Evolutionary conservation across 2,329 filamentous ascomycete species (phyloP).

Genomic region (Arthrobotrys pseudoclavata): DNA sequence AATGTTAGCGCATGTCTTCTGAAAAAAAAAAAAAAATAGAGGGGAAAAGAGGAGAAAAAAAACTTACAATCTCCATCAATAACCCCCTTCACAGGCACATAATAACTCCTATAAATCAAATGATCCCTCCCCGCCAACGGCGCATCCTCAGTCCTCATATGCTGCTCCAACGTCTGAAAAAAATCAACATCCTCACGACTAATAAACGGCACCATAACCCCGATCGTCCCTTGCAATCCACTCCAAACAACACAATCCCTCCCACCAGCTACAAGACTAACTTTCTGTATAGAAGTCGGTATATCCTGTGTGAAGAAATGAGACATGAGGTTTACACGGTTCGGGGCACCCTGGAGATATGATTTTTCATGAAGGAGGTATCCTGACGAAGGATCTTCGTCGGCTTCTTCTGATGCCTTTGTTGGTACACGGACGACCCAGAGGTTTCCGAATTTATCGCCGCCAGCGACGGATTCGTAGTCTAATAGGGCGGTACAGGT

Average conservation of each 20-base stretch:
- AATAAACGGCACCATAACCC: conserved; percentile 91
- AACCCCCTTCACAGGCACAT: conserved; percentile 93
- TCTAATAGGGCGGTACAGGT: conserved; percentile 94
- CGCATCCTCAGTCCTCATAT: conserved; percentile 86
- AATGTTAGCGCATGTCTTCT: conserved; percentile 7
- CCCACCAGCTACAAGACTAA: conserved; percentile 88
- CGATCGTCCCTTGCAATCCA: conserved; percentile 93
- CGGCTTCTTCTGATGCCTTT: conserved; percentile 87
- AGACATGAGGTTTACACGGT: conserved; percentile 84
- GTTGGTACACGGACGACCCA: conserved; percentile 90
- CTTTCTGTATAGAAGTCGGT: conserved; percentile 89
- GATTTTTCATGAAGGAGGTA: conserved; percentile 91
- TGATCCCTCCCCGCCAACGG: conserved; percentile 93
- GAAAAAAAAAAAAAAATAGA: background rate
- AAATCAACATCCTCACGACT: conserved; percentile 96
- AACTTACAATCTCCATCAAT: conserved; percentile 84
- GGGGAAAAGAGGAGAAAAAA: background rate
- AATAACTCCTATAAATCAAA: conserved; percentile 94
- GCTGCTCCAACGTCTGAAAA: conserved; percentile 92
- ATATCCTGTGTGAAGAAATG: conserved; percentile 95
- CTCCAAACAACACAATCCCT: conserved; percentile 93
- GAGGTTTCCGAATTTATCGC: conserved; percentile 97
- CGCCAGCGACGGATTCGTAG: conserved; percentile 93
- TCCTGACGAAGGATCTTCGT: conserved; percentile 89
- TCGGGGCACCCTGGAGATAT: conserved; percentile 90